Conservation (phyloP, 352 stramenopile species). For the Globisporangium acanthophoron region DNA sequence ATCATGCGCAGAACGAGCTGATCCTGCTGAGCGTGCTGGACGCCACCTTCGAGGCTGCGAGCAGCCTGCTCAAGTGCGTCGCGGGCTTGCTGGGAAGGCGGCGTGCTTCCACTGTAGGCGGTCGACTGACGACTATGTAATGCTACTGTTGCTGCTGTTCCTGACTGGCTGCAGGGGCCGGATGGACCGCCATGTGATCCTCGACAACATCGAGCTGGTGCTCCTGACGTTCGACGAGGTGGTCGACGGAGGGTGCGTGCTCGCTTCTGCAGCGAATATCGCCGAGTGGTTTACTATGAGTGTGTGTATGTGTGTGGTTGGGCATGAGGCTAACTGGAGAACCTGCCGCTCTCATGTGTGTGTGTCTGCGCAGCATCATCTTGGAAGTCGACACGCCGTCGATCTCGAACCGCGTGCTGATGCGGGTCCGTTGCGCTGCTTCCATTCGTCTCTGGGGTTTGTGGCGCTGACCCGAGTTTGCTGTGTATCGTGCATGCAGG, state of each 20-base stretch:
- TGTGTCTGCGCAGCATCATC: constrained; percentile 56
- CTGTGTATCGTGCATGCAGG: constrained; percentile 25
- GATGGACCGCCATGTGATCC: constrained; percentile 83
- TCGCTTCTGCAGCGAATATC: neutral
- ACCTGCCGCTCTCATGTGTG: neutral
- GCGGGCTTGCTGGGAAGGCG: neutral
- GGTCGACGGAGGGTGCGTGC: constrained; percentile 78
- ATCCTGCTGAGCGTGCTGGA: constrained; percentile 86
- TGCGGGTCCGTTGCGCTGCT: constrained; percentile 61
- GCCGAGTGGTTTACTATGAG: neutral
- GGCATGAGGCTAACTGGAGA: neutral
- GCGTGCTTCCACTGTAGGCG: neutral
- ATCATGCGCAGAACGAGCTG: constrained; percentile 71
- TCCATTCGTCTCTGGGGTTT: neutral
- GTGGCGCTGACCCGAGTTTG: neutral
- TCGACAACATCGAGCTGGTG: constrained; percentile 90
- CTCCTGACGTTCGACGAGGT: constrained; percentile 89
- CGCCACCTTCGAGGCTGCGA: constrained; percentile 80
- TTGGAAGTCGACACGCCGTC: constrained; percentile 85
- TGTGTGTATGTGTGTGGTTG: neutral
- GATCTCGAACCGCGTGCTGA: constrained; percentile 89
- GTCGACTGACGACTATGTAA: neutral
- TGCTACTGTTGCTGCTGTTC: neutral
- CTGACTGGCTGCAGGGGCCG: constrained; percentile 39
- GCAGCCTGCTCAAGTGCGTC: constrained; percentile 81